A percentile compares a stretch with the other conserved stretches of the same genome.
Evolutionary conservation across 352 stramenopile species (phyloP).

Genomic region (Aphanomyces euteiches): DNA sequence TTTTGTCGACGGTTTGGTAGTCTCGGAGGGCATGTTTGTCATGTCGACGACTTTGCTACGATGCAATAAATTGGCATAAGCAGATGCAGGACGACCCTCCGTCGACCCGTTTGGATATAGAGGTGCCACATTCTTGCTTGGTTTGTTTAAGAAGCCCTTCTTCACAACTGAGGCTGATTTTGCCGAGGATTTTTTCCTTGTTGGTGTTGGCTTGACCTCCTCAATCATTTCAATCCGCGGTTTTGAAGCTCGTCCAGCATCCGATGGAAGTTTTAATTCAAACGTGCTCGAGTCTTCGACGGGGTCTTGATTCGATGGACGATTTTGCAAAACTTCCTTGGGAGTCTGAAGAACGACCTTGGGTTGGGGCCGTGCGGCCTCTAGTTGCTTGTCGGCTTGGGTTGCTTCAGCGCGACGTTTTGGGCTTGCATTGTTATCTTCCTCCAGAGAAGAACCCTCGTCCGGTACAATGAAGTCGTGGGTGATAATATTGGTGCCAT

Average conservation of each 20-base stretch:
- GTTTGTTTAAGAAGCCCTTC: constrained; percentile 69
- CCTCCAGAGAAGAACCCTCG: background rate
- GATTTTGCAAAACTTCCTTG: constrained; percentile 4
- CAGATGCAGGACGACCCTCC: constrained; percentile 56
- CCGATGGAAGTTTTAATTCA: constrained; percentile 5
- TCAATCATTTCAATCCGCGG: background rate
- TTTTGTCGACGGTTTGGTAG: constrained; percentile 22
- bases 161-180: constrained; percentile 50
- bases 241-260: no score
- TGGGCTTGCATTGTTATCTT: constrained; percentile 24
- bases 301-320: constrained; percentile 15
- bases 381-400: constrained; percentile 13
- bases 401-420: constrained; percentile 2
- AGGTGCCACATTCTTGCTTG: constrained; percentile 37
- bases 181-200: background rate
- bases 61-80: constrained; percentile 75
- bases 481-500: constrained; percentile 65
- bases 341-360: constrained; percentile 1
- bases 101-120: constrained; percentile 70
- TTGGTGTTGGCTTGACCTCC: background rate
- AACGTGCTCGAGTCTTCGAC: background rate
- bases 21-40: constrained; percentile 31
- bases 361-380: background rate
- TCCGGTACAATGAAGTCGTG: constrained; percentile 60
- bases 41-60: constrained; percentile 81